Base-by-base conservation (phyloP, 352 stramenopile genomes). In the Chrysophaeum taylorii region DNA sequence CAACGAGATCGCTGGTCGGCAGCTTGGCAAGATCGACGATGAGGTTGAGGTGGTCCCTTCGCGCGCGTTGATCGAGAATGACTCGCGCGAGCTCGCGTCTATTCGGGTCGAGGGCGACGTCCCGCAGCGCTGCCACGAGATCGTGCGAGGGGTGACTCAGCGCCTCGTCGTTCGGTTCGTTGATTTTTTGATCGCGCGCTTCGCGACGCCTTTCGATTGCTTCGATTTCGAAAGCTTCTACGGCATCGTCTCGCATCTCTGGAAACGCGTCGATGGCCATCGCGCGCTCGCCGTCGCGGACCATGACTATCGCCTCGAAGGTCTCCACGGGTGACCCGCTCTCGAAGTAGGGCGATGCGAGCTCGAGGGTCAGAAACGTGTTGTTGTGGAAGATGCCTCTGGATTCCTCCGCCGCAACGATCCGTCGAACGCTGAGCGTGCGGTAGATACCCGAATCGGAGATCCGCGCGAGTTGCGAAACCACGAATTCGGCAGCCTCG, bases 181-280 rank as follows among this genome's bases (percentile, higher is more conserved):
- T n/a, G n/a, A n/a, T n/a, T n/a, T n/a, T n/a, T n/a, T n/a, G n/a
- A n/a, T 9, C 52, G 5, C 52, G 52, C 52, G 12, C 4, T 15
- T 9, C 52, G 25, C 52, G 25, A 5, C 29, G 52, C 33, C 52
- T 25, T 33, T 63, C 52, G 27, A 74, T 50, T 27, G 43, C 39
- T 5, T 66, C 45, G 53, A 67, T 53, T 33, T 64, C 29, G 57
- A 87, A 92, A 27, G 70, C 61, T 60, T 93, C 85, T 38, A 90
- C 87, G 33, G 84, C 85, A 45, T 83, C 75, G 14, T 88, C 82
- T 52, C 87, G 79, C 87, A 93, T 92, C n/a, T 85, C 81, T 0
- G 87, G 85, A 68, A 93, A 92, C 63, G 85, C 78, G 52, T 91
- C 82, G 60, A 93, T 91, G 25, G 85, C 85, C 70, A 93, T 87